Percentiles rank a stretch among this genome's conserved stretches.
phyloP scores from a whole-genome alignment of 2,329 filamentous ascomycete species.

The Capronia coronata region DNA sequence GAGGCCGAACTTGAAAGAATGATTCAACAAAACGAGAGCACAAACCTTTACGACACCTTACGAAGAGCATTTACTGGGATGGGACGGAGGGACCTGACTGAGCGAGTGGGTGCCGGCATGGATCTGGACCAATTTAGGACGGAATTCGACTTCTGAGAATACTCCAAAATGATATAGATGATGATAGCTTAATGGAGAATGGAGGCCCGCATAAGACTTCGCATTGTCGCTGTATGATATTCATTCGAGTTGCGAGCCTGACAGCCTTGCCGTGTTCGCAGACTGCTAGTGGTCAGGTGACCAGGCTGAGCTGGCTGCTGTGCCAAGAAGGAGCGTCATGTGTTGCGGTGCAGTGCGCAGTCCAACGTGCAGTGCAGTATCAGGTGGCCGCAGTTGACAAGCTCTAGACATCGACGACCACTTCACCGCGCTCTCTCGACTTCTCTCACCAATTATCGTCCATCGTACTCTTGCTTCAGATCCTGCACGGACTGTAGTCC shows the following conservation, averaged over 20 bases:
- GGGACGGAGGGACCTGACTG: slow-evolving; percentile 78
- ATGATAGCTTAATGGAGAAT: no score
- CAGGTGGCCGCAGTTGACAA: background rate
- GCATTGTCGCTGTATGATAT: no score
- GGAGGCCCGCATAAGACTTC: no score
- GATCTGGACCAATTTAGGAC: slow-evolving; percentile 82
- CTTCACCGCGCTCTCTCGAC: background rate
- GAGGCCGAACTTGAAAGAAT: slow-evolving; percentile 78
- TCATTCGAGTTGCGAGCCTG: no score
- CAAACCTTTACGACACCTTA: slow-evolving; percentile 91
- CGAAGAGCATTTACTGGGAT: slow-evolving; percentile 94
- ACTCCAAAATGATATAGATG: background rate
- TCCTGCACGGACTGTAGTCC: no score
- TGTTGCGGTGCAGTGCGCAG: background rate
- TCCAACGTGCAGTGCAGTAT: background rate
- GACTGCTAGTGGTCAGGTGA: background rate
- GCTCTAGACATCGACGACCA: background rate
- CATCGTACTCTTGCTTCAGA: no score
- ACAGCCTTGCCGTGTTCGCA: background rate
- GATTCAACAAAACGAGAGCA: slow-evolving; percentile 92
- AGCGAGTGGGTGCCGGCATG: slow-evolving; percentile 81
- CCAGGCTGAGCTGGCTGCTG: background rate
- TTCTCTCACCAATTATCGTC: background rate
- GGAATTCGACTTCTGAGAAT: slow-evolving; percentile 75
- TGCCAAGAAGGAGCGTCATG: background rate